Conservation (phyloP, 495 filamentous ascomycete species). For the Pyrenula aspistea region DNA sequence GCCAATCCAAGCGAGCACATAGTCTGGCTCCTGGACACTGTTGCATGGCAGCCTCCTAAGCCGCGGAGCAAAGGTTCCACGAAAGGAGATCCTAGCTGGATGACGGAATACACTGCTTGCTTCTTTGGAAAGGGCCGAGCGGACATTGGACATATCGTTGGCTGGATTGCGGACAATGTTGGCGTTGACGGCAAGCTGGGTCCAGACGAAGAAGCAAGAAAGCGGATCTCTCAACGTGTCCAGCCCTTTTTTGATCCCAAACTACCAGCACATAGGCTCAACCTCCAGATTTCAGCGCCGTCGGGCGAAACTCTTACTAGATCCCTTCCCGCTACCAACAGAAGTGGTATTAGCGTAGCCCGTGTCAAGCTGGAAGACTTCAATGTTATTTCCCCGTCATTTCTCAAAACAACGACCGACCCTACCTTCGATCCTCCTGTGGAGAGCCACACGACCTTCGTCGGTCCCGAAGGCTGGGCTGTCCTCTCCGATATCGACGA, state of each 20-base stretch:
- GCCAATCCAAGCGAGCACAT: conserved; percentile 42
- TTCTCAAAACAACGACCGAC: conserved; percentile 20
- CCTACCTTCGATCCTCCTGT: conserved; percentile 31
- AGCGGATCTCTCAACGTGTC: conserved; percentile 55
- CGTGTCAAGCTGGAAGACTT: conserved; percentile 26
- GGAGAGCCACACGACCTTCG: conserved; percentile 56
- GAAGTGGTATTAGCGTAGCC: conserved; percentile 58
- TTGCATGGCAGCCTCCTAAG: conserved; percentile 48
- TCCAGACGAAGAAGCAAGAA: conserved; percentile 40
- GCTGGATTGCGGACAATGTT: conserved; percentile 56
- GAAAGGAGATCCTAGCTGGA: conserved; percentile 32
- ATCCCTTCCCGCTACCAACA: conserved; percentile 54
- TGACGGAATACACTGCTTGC: conserved; percentile 68
- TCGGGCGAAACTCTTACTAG: conserved; percentile 25
- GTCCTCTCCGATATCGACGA: conserved; percentile 92
- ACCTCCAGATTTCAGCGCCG: conserved; percentile 40
- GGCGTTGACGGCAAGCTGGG: conserved; percentile 52
- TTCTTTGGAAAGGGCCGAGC: conserved; percentile 63
- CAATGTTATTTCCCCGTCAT: conserved; percentile 10
- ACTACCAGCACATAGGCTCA: conserved; percentile 52
- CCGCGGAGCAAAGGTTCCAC: conserved; percentile 11
- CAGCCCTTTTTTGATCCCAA: conserved; percentile 67
- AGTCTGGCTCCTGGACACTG: conserved; percentile 88
- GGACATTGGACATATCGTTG: conserved; percentile 53
- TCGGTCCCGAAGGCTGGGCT: conserved; percentile 70